Base-by-base conservation (phyloP, 2,329 filamentous ascomycete genomes). In the Alternaria sp. region DNA sequence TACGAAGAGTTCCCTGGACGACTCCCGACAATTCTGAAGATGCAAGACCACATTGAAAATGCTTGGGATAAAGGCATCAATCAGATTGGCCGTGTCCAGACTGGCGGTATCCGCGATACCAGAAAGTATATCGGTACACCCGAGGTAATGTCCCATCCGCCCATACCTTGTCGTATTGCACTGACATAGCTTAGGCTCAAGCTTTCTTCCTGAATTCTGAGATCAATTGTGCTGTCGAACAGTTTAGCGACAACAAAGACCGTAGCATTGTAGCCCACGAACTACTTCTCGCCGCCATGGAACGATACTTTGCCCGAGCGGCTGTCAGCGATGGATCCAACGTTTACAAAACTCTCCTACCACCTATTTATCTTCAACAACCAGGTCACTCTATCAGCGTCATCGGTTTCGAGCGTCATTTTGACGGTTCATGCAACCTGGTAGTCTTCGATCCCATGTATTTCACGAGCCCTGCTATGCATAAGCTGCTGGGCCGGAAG, bases 111-210 rank as follows among this genome's bases (percentile, higher is more conserved):
- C 63, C 86, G 82, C 63, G 89, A 89, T n/a, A 97, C 93, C 0
- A 86, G 95, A 60, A 98, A 97, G 76, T 98, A 95, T 72, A 98
- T 98, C 67, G 94, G 94, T 14, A 97, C 94, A 1, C 88, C 92
- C 8, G 94, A 98, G 82, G 91, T 91, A 8, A 80, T 66, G 61
- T 49, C 40, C 21, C 11, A 14, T 2, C 21, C 4, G n/a, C 21
- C 17, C 21, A 17, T 28, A 3, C n/a, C 14, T 6, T 37, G n/a
- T 21, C 11, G 33, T 24, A 7, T 11, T 1, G 2, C 28, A 10
- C 67, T 74, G 31, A 73, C 44, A 29, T n/a, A 4, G n/a, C 24
- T 31, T 51, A 93, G 90, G 92, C 91, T 5, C 86, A 94, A 76
- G 91, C 93, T 7, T 84, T 96, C 65, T 90, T 96, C 67, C 79